phyloP scores from a whole-genome alignment of 495 filamentous ascomycete genomes.

The Staphylotrichum longicolle region DNA sequence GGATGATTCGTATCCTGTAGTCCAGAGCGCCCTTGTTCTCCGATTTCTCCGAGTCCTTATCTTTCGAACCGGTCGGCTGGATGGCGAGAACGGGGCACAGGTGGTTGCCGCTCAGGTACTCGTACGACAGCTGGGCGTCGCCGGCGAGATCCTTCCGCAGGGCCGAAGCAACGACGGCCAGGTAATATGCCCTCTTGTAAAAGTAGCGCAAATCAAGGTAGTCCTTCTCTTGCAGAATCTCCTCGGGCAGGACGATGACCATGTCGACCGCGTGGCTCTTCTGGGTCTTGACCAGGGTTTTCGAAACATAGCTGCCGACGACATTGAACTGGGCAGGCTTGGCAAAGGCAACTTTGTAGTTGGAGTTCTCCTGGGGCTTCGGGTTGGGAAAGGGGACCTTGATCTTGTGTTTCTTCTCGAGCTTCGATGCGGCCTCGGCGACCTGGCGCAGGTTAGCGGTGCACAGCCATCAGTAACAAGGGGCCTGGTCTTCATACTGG shows the following conservation, averaged over 20 bases:
- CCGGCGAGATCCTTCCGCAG: conserved; percentile 57
- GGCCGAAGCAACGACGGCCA: conserved; percentile 72
- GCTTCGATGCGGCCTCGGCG: conserved; percentile 60
- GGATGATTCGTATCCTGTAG: conserved; percentile 74
- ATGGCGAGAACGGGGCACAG: conserved; percentile 71
- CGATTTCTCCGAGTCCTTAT: conserved; percentile 16
- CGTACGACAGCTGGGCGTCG: conserved; percentile 59
- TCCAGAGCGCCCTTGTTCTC: conserved; percentile 32
- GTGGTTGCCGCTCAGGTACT: conserved; percentile 69
- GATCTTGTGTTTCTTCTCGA: conserved; percentile 64
- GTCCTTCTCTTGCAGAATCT: conserved; percentile 89
- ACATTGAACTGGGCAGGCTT: conserved; percentile 80
- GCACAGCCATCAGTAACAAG: background rate
- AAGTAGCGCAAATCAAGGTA: conserved; percentile 92
- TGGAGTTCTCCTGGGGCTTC: conserved; percentile 64
- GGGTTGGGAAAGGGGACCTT: conserved; percentile 79
- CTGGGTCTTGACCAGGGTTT: conserved; percentile 64
- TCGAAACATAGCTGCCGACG: conserved; percentile 80
- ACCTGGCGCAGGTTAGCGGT: conserved; percentile 45
- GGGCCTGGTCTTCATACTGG: conserved; percentile 42
- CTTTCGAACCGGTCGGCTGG: conserved; percentile 26
- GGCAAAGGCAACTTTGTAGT: conserved; percentile 76
- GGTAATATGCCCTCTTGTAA: conserved; percentile 88
- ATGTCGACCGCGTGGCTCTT: conserved; percentile 67
- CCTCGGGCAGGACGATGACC: conserved; percentile 75